phyloP scores from a whole-genome alignment of 768 basidiomycete genomes.

The Amanita subjunquillea region DNA sequence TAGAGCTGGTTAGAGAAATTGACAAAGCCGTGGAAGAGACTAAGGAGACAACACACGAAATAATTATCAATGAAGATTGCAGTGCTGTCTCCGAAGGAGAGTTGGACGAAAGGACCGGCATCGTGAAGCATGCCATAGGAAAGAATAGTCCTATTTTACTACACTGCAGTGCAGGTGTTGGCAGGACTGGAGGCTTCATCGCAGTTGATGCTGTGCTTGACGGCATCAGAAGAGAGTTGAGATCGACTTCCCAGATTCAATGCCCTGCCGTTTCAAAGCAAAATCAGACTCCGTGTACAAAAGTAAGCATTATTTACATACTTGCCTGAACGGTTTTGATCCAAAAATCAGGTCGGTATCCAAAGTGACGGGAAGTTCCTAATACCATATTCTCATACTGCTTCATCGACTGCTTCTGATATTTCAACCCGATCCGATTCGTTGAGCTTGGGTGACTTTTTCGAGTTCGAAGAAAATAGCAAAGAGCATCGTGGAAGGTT shows the following conservation, averaged over 20 bases:
- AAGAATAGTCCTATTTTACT: conserved; percentile 54
- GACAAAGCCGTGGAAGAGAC: conserved; percentile 33
- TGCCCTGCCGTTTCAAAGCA: background rate
- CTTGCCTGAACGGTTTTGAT: background rate
- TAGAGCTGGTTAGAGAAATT: conserved; percentile 69
- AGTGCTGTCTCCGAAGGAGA: conserved; percentile 20
- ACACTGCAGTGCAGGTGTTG: conserved; percentile 93
- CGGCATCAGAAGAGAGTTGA: conserved; percentile 49
- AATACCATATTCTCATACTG: background rate
- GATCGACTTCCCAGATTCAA: background rate
- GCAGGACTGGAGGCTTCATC: conserved; percentile 90
- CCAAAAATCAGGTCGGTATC: background rate
- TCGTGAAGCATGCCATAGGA: conserved; percentile 41
- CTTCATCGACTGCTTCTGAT: background rate
- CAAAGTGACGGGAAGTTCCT: background rate
- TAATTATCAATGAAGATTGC: background rate
- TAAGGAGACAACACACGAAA: conserved; percentile 8
- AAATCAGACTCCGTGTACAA: background rate
- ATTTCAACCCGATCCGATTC: conserved; percentile 11
- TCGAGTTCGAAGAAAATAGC: conserved; percentile 8
- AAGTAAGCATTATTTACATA: background rate
- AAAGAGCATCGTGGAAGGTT: conserved; percentile 12
- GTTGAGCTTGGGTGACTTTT: conserved; percentile 12
- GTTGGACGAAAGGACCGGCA: conserved; percentile 44
- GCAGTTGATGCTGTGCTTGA: conserved; percentile 82